A percentile compares a stretch with the other conserved stretches of the same genome.
Evolutionary conservation across 2,329 filamentous ascomycete species (phyloP).

Genomic region (Ophiostoma pallidulum): DNA sequence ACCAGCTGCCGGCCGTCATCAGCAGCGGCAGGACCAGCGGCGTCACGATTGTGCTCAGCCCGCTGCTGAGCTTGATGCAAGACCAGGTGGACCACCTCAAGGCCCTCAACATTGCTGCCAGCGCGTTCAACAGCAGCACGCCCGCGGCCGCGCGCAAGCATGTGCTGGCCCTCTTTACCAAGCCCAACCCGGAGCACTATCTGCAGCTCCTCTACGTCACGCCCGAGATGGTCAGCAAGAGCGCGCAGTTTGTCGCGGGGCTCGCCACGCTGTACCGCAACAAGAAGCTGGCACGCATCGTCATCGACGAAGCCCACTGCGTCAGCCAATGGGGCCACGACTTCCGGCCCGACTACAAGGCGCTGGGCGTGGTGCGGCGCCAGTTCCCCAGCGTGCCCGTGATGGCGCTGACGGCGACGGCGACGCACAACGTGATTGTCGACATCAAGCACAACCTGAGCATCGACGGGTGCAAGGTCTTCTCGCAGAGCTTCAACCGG

Average conservation of each 20-base stretch:
- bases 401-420: conserved; percentile 92
- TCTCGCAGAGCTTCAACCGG: conserved; percentile 93
- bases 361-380: conserved; percentile 62
- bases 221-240: conserved; percentile 92
- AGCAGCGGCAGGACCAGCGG: conserved; percentile 71
- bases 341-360: conserved; percentile 92
- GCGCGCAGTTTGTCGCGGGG: conserved; percentile 52
- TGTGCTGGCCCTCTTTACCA: conserved; percentile 56
- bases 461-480: conserved; percentile 68
- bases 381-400: conserved; percentile 73
- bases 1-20: conserved; percentile 85
- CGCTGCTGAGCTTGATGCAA: conserved; percentile 90
- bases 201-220: conserved; percentile 91
- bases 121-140: conserved; percentile 72
- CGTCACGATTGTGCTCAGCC: conserved; percentile 90
- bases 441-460: conserved; percentile 89
- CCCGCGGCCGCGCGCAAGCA: conserved; percentile 50
- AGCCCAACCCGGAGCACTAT: conserved; percentile 59
- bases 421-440: conserved; percentile 82
- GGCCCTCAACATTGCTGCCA: conserved; percentile 66
- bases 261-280: conserved; percentile 60
- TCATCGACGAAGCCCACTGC: conserved; percentile 98
- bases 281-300: conserved; percentile 72
- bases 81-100: conserved; percentile 84
- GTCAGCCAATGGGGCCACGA: conserved; percentile 99